Conservation (phyloP, 306 rosid species). For the Prunus persica region Prunus_persica_NCBIv2 NC_034012.1:4719001-4719500, state of each 20-base stretch:
- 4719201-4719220: not conserved
- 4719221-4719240: not conserved
- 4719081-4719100: not conserved
- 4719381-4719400: not conserved
- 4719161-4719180: not conserved
- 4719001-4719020: not conserved
- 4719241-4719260: not conserved
- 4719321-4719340: too few species aligned
- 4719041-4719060: not conserved
- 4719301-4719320: not conserved
- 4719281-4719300: not conserved
- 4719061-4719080: not conserved
- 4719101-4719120: not conserved
- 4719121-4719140: not conserved
- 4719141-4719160: not conserved
- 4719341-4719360: not conserved
- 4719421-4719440: not conserved
- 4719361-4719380: not conserved
- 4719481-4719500: not conserved
- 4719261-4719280: not conserved
- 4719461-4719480: constrained; percentile 10
- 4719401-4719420: constrained; percentile 14
- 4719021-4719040: not conserved
- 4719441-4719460: not conserved
- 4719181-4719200: not conserved